These are phyloP conservation scores for Amanita jacksonii DNA, from an alignment of 768 basidiomycete species.

Conservation along the genomic window DNA sequence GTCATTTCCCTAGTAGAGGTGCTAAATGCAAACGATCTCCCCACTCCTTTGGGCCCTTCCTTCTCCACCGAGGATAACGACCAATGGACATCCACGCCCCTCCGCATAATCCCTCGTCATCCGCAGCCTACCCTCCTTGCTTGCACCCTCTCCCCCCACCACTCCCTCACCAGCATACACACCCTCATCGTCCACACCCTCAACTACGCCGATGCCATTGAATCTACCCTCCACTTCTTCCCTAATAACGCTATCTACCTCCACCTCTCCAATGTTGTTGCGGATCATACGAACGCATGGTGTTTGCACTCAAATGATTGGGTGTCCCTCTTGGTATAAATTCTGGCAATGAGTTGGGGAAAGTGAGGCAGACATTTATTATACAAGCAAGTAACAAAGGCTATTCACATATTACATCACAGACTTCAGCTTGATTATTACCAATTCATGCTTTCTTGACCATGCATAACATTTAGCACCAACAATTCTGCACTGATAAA, in stretches of 20 bases:
- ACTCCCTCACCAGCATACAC: slow-evolving; percentile 21
- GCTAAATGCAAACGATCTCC: slow-evolving; percentile 17
- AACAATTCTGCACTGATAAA: no score
- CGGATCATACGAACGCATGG: slow-evolving; percentile 8
- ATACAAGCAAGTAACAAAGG: no score
- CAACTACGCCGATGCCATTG: slow-evolving; percentile 19
- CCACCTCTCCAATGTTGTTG: slow-evolving; percentile 23
- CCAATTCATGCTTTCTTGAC: no score
- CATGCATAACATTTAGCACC: no score
- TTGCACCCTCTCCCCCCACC: slow-evolving; percentile 17
- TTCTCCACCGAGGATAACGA: slow-evolving; percentile 4
- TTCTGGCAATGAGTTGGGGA: no score
- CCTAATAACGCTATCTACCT: slow-evolving; percentile 32
- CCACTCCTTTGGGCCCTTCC: slow-evolving; percentile 1
- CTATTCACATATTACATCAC: no score
- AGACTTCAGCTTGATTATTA: no score
- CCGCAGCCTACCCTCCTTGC: slow-evolving; percentile 19
- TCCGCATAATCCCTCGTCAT: slow-evolving; percentile 28
- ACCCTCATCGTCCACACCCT: slow-evolving; percentile 25
- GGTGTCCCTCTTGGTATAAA: slow-evolving; percentile 32
- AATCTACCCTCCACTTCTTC: slow-evolving; percentile 26
- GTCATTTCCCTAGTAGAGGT: slow-evolving; percentile 25
- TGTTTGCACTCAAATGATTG: slow-evolving; percentile 24
- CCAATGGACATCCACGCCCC: slow-evolving; percentile 10
- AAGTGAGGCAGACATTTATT: no score